Conservation (phyloP, 148 eudicot genomes). For the Vaccinium darrowii region DNA sequence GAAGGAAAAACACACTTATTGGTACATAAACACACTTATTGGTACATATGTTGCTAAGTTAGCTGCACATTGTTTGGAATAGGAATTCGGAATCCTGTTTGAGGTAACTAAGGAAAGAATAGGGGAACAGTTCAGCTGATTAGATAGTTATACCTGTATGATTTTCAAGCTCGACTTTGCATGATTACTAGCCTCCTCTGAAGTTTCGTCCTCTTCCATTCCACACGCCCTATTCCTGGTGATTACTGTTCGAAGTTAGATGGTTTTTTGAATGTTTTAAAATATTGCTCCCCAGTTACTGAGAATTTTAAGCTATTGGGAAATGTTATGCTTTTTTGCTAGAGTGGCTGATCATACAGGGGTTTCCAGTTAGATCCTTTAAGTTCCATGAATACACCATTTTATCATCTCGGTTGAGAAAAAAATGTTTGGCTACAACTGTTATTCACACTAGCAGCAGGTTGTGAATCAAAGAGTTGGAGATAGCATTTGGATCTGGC, state of each 20-base stretch:
- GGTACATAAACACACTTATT: background rate
- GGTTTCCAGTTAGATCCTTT: background rate
- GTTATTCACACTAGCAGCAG: background rate
- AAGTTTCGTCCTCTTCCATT: no score
- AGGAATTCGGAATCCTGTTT: background rate
- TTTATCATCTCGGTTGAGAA: background rate
- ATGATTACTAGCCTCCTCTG: background rate
- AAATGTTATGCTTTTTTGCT: background rate
- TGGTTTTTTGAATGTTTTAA: background rate
- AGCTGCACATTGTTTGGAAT: background rate
- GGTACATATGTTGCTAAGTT: constrained; percentile 5
- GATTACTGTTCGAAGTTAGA: background rate
- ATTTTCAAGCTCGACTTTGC: background rate
- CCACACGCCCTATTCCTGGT: background rate
- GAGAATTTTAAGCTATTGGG: background rate
- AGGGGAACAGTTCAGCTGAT: background rate
- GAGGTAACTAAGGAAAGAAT: background rate
- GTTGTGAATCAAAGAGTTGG: constrained; percentile 10
- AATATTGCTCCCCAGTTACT: background rate
- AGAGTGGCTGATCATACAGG: background rate
- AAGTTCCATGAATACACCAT: background rate
- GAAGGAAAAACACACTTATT: background rate
- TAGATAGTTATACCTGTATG: background rate
- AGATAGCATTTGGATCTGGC: background rate
- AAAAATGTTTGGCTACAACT: background rate